Conservation (phyloP, 2,329 filamentous ascomycete species). For the Pleoardoris graminearum region DNA sequence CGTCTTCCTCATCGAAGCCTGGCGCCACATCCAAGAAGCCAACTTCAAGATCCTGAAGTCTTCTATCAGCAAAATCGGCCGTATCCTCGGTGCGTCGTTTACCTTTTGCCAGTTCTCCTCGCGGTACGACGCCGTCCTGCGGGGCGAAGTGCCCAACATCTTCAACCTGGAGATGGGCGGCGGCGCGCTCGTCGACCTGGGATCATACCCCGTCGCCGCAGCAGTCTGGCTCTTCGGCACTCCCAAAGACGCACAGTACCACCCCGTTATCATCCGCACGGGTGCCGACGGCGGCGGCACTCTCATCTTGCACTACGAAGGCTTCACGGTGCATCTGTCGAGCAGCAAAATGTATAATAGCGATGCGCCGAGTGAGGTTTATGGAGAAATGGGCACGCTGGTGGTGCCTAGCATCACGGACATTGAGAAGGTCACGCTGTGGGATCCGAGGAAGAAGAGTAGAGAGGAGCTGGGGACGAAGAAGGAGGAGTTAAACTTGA, state of each 20-base stretch:
- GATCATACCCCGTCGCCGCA: slow-evolving; percentile 53
- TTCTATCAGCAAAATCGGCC: slow-evolving; percentile 45
- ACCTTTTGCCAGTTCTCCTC: slow-evolving; percentile 51
- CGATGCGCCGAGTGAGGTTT: slow-evolving; percentile 51
- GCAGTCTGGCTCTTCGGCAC: slow-evolving; percentile 54
- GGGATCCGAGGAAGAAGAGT: slow-evolving; percentile 50
- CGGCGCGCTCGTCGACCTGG: slow-evolving; percentile 54
- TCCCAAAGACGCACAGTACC: slow-evolving; percentile 48
- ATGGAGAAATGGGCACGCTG: slow-evolving; percentile 53
- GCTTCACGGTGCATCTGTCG: slow-evolving; percentile 51
- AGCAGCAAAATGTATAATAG: slow-evolving; percentile 50
- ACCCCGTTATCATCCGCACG: slow-evolving; percentile 48
- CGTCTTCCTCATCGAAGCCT: slow-evolving; percentile 54
- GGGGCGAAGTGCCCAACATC: slow-evolving; percentile 53
- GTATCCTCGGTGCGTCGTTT: slow-evolving; percentile 51
- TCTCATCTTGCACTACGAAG: slow-evolving; percentile 49
- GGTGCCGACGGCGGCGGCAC: slow-evolving; percentile 54
- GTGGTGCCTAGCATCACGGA: slow-evolving; percentile 51
- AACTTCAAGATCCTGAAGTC: slow-evolving; percentile 52
- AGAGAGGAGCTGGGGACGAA: slow-evolving; percentile 46
- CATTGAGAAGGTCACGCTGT: slow-evolving; percentile 47
- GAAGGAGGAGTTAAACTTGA: slow-evolving; percentile 50
- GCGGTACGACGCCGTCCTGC: slow-evolving; percentile 53
- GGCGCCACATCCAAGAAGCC: slow-evolving; percentile 54
- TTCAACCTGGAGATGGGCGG: slow-evolving; percentile 54